Base-by-base conservation (phyloP, 768 basidiomycete species). In the Podaxis rugospora region DNA sequence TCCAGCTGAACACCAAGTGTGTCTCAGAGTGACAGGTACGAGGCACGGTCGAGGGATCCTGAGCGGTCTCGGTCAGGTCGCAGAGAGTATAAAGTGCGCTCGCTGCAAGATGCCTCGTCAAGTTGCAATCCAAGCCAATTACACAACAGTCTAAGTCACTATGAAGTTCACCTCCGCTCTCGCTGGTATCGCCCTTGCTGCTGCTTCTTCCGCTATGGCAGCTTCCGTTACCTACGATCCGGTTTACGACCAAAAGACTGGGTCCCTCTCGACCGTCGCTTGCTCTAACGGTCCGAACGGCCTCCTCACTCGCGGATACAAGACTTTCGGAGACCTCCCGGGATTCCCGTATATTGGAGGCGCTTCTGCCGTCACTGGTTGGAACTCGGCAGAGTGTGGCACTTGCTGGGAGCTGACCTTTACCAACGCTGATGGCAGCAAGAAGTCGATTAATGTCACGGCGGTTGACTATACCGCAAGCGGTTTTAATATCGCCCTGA, bases 311-410 rank as follows among this genome's bases (percentile, higher is more conserved):
- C 72, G 70, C 18, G 73, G 72, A 3, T 87, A 75, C 71, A 76
- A 71, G 3, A 85, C 78, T 39, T 82, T 87, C 54, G 76, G 74
- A 13, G 71, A 74, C 39, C 69, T 89, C 28, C 85, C 86, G 1
- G 72, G 71, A 50, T 89, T 86, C 75, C 85, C 87, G 0, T 68
- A 75, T 69, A 83, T 89, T 66, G 86, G 84, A 32, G 86, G 82
- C 0, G 81, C 77, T 0, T 73, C 76, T 14, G 83, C 78, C 39
- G 74, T 88, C 59, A 70, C 69, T 5, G 80, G 78, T 27, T 87
- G 73, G 71, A 76, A 83, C 67, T 86, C 84, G 1, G 62, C 69
- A 1, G 72, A 75, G 47, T 89, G 87, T 65, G 85, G 84, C 1
- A 77, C 79, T 25, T 89, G 88, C 71, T 89, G 85, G 85, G 57